Base-by-base conservation (phyloP, 1,284 basidiomycete genomes). In the Baeospora myosura region DNA sequence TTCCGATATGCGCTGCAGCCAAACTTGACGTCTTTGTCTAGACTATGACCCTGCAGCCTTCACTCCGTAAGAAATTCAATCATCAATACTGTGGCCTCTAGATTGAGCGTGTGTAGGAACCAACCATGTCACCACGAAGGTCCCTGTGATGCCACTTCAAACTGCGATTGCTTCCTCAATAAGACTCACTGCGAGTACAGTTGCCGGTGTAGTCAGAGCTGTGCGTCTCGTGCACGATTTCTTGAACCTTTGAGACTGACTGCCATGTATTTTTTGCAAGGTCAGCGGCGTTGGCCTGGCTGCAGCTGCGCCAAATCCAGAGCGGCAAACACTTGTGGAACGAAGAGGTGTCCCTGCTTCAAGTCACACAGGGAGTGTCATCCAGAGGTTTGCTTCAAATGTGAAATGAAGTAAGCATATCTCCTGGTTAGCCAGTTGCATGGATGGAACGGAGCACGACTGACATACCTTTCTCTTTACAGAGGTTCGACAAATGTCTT, bases 61-160 rank as follows among this genome's bases (percentile, higher is more conserved):
- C 43, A 64, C 61, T 4, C 68, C 70, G 70, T 70, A 52, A 30
- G 54, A 23, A 5, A 21, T 42, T 3, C 41, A 36, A 24, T n/a
- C 6, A 54, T 22, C 17, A n/a, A 8, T 12, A 18, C 35, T 23
- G n/a, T 2, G 4, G 26, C 22, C 7, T 18, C 14, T 22, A 21
- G 24, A 39, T 48, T 24, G 12, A 14, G 22, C 16, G 12, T 16
- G 7, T 11, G 10, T 20, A 70, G 68, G 7, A 52, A 56, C 14
- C 44, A 45, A 2, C 62, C 64, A 26, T 74, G 71, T 42, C 35
- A 46, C 21, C 71, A 72, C 45, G n/a, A 26, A 23, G 72, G 71
- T 0, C 59, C 63, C 3, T 72, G 70, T 44, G 53, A 48, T 16
- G 41, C 30, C 18, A 36, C 38, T n/a, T 37, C 51, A 2, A 22